A percentile compares a stretch with the other conserved stretches of the same genome.
phyloP scores from a whole-genome alignment of 768 basidiomycete species.

The Naganishia vishniacii region DNA sequence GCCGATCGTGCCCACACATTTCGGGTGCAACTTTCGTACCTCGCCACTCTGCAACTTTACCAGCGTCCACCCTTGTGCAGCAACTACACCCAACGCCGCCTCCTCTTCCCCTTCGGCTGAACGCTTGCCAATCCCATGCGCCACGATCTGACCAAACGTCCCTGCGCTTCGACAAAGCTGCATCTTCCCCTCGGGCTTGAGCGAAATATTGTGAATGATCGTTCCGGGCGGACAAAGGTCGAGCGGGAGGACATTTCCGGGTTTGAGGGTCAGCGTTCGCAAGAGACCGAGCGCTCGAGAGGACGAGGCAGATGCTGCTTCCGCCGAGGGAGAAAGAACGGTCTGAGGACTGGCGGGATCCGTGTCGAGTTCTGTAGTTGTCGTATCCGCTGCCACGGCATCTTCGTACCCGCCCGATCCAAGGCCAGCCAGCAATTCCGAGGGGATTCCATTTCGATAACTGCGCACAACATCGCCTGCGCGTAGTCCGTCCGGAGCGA shows the following conservation, averaged over 20 bases:
- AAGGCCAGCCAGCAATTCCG: conserved; percentile 60
- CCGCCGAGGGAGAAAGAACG: conserved; percentile 31
- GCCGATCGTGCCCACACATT: conserved; percentile 81
- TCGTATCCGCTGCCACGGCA: conserved; percentile 16
- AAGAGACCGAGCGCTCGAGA: conserved; percentile 74
- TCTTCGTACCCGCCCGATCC: conserved; percentile 20
- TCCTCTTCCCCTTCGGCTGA: conserved; percentile 48
- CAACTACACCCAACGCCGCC: conserved; percentile 36
- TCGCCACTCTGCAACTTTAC: conserved; percentile 88
- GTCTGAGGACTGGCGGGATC: conserved; percentile 30
- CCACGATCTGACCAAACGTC: conserved; percentile 71
- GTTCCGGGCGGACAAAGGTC: conserved; percentile 89
- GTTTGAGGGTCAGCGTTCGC: conserved; percentile 73
- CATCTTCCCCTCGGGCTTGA: conserved; percentile 68
- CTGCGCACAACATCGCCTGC: conserved; percentile 84
- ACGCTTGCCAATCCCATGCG: conserved; percentile 59
- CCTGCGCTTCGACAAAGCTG: conserved; percentile 87
- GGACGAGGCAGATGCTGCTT: conserved; percentile 29
- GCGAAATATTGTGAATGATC: conserved; percentile 76
- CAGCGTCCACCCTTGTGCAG: conserved; percentile 37
- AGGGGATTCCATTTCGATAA: conserved; percentile 74
- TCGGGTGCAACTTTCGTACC: conserved; percentile 71
- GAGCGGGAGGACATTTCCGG: conserved; percentile 88
- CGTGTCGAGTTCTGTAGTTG: conserved; percentile 15
- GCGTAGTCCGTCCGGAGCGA: conserved; percentile 81